Evolutionary conservation across 345 rosid genomes (phyloP).

Genomic region (Euphorbia lathyris): DNA sequence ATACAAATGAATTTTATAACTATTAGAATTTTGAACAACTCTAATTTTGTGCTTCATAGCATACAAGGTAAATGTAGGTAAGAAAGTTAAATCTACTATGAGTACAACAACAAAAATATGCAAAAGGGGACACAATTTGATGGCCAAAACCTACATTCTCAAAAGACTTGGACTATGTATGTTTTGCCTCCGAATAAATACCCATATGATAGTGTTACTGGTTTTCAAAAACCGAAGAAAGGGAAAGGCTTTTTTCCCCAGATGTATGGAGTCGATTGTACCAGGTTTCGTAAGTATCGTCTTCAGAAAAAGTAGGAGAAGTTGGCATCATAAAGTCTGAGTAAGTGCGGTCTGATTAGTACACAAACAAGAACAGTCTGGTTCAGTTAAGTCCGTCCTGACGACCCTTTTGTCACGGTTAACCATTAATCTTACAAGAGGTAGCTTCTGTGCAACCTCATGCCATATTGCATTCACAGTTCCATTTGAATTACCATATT

Average conservation of each 20-base stretch:
- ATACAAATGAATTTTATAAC: slow-evolving; percentile 14
- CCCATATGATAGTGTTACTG: neutral
- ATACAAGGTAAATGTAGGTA: neutral
- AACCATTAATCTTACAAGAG: slow-evolving; percentile 74
- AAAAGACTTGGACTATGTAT: neutral
- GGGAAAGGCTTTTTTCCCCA: neutral
- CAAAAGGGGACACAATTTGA: neutral
- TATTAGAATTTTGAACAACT: neutral
- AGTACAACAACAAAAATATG: slow-evolving; percentile 6
- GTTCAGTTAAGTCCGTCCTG: slow-evolving; percentile 44
- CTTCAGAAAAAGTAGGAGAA: neutral
- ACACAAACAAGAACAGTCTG: slow-evolving; percentile 77
- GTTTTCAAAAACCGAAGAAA: neutral
- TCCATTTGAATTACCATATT: slow-evolving; percentile 64
- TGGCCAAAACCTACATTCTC: neutral
- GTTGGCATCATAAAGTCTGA: slow-evolving; percentile 36
- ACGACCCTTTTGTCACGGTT: slow-evolving; percentile 82
- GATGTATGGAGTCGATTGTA: neutral
- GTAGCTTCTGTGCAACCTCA: slow-evolving; percentile 74
- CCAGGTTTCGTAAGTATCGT: neutral
- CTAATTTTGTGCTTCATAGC: neutral
- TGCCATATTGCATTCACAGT: slow-evolving; percentile 91
- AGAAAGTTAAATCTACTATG: neutral
- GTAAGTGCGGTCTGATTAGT: slow-evolving; percentile 59
- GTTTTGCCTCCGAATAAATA: slow-evolving; percentile 3